Percentiles rank a stretch among this genome's conserved stretches.
Conservation (phyloP, 169 alveolate genomes). For the Plasmodium gaboni region DNA sequence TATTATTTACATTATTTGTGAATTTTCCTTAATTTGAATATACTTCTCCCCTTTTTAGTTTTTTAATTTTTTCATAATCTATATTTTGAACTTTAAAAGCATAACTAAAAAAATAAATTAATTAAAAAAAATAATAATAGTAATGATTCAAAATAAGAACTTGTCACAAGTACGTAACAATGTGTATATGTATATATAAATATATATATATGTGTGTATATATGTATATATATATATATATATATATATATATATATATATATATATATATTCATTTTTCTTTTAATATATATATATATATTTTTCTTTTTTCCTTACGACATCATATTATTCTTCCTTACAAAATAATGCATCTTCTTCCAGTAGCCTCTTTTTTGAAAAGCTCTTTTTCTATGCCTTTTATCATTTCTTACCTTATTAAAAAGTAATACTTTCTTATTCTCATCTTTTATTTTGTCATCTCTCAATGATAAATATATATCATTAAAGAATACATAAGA, state of each 20-base stretch:
- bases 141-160: background rate
- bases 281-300: background rate
- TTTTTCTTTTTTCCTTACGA: constrained; percentile 5
- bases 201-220: too few species aligned
- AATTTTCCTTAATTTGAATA: constrained; percentile 36
- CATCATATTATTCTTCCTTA: constrained; percentile 62
- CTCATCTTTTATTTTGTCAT: background rate
- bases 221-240: background rate
- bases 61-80: constrained; percentile 70
- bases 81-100: constrained; percentile 74
- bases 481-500: constrained; percentile 46
- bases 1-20: background rate
- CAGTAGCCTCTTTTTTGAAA: constrained; percentile 76
- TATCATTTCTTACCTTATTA: constrained; percentile 64
- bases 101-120: constrained; percentile 18
- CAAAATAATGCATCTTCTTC: constrained; percentile 72
- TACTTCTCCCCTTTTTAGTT: constrained; percentile 70
- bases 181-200: background rate
- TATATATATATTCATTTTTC: background rate
- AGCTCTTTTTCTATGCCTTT: constrained; percentile 52
- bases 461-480: constrained; percentile 4
- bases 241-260: background rate
- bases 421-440: constrained; percentile 22
- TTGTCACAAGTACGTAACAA: background rate
- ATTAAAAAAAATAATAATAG: background rate